Evolutionary conservation across 306 rosid species (phyloP).

Genomic region (Carpinus fangiana): DNA sequence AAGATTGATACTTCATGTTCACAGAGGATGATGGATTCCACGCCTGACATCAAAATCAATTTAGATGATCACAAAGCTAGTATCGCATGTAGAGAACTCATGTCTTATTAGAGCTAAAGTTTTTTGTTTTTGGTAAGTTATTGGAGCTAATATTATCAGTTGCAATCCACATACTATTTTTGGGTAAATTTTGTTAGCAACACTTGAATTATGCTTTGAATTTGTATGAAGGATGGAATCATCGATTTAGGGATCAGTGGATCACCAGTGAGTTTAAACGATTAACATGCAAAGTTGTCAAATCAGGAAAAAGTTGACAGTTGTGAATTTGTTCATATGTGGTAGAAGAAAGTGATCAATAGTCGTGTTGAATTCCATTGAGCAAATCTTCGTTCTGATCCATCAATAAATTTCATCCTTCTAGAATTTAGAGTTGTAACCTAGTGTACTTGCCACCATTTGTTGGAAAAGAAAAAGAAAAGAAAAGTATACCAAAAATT

Average conservation of each 20-base stretch:
- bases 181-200: neutral
- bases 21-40: constrained; percentile 27
- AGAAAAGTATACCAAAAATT: too few species aligned
- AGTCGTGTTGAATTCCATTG: neutral
- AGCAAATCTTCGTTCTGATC: too few species aligned
- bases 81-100: constrained; percentile 16
- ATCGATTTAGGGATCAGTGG: neutral
- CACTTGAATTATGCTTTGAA: neutral
- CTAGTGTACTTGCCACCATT: too few species aligned
- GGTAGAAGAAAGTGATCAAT: neutral
- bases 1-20: constrained; percentile 28
- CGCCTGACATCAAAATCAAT: constrained; percentile 21
- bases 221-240: neutral
- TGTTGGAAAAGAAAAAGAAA: too few species aligned
- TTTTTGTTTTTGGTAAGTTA: constrained; percentile 5
- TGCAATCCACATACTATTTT: neutral
- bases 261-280: neutral
- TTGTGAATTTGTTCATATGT: neutral
- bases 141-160: neutral
- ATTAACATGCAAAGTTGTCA: neutral
- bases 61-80: constrained; percentile 26
- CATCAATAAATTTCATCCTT: too few species aligned
- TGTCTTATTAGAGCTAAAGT: constrained; percentile 15
- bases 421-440: too few species aligned
- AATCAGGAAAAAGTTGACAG: neutral